Base-by-base conservation (phyloP, 2,329 filamentous ascomycete genomes). In the Waltergamsia citrina region DNA sequence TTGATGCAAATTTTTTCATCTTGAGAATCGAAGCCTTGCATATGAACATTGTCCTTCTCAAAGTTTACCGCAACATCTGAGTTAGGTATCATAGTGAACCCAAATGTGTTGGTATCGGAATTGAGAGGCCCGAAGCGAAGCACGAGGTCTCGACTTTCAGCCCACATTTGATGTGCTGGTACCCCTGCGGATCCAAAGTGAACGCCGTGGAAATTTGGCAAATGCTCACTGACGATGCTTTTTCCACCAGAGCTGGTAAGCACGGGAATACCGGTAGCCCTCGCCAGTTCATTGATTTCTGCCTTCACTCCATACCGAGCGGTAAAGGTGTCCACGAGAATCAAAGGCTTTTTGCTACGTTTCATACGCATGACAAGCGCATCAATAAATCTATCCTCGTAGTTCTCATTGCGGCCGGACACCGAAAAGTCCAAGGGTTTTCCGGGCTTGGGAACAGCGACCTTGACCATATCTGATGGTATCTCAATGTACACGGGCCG, bases 401-500 rank as follows among this genome's bases (percentile, higher is more conserved):
- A 29, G 9, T 16, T 16, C 27, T 33, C 4, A 39, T 20, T 11
- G 39, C 41, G 4, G 34, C 33, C 2, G 40, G 44, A 15, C 47
- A 38, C 14, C 38, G 41, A 22, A 55, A 42, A 3, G 44, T 40
- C 2, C 41, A 37, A n/a, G 47, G 29, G 29, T 3, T 41, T 32
- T n/a, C 23, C 33, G 6, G 65, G 43, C n/a, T 47, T 43, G 7
- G 53, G 43, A 2, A 69, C 49, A 4, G 41, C 43, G 1, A 46
- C 52, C 6, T 45, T 46, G 6, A 71, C 68, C 50, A 75, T 53
- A 42, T 77, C 72, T 10, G 62, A 60, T 0, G 72, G 73, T 5
- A 78, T 43, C 40, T 71, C 64, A 15, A 77, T 63, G 38, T 73
- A 76, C 1, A 71, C 73, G 0, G 73, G 73, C 3, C 68, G 58